Conservation (phyloP, 108 stramenopile species). For the Mayamaea pseudoterrestris region DNA sequence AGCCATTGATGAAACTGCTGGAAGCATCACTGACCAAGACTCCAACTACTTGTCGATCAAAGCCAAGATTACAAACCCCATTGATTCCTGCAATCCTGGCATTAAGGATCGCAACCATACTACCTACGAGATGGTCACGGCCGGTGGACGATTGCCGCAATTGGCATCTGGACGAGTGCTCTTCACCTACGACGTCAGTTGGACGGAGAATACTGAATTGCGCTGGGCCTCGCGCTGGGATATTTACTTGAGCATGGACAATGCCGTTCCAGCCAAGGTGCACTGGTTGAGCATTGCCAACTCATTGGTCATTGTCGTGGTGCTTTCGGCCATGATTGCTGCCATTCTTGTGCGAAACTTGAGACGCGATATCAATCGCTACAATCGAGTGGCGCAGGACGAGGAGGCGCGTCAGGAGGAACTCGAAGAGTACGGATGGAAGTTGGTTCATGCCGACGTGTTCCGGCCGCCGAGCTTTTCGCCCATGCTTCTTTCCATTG, state of each 20-base stretch:
- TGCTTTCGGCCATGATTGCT: conserved; percentile 90
- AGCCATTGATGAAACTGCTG: conserved; percentile 28
- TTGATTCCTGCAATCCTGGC: conserved; percentile 46
- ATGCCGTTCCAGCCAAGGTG: conserved; percentile 82
- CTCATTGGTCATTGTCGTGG: conserved; percentile 86
- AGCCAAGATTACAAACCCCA: conserved; percentile 63
- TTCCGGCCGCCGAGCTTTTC: conserved; percentile 85
- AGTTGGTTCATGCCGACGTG: conserved; percentile 94
- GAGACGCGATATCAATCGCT: conserved; percentile 69
- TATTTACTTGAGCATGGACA: conserved; percentile 91
- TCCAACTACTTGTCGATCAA: conserved; percentile 9
- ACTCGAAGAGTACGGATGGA: conserved; percentile 98
- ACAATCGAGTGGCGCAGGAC: conserved; percentile 69
- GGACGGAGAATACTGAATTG: conserved; percentile 65
- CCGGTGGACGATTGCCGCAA: conserved; percentile 42
- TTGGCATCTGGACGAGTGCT: conserved; percentile 67
- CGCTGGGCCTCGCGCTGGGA: conserved; percentile 98
- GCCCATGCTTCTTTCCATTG: conserved; percentile 79
- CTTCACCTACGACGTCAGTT: conserved; percentile 93
- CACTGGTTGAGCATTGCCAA: conserved; percentile 95
- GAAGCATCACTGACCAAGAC: conserved; percentile 6
- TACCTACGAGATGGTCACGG: conserved; percentile 71
- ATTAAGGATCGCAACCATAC: conserved; percentile 56
- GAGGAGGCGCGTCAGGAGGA: conserved; percentile 95
- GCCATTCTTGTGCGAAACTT: conserved; percentile 89